Conservation (phyloP, 2,329 filamentous ascomycete genomes). For the Lasiodiplodia sp. region DNA sequence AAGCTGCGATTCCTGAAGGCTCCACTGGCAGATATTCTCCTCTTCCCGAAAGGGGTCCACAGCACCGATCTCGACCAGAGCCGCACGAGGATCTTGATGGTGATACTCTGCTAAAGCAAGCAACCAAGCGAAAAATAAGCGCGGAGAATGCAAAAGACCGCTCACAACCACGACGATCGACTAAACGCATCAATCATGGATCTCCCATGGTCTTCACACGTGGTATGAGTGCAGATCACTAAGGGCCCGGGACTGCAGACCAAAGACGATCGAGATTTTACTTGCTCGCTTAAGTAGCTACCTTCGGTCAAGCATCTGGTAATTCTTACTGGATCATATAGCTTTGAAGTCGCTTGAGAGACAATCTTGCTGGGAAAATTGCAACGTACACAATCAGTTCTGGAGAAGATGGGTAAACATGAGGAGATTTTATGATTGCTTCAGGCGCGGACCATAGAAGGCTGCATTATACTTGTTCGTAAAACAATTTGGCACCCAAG, state of each 20-base stretch:
- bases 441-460: background rate
- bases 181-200: background rate
- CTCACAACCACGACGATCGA: background rate
- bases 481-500: background rate
- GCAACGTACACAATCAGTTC: background rate
- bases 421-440: background rate
- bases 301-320: background rate
- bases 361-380: background rate
- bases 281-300: background rate
- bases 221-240: constrained; percentile 6
- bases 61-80: background rate
- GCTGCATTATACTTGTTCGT: background rate
- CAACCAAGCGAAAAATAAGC: background rate
- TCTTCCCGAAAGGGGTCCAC: background rate
- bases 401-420: background rate
- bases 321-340: background rate
- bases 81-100: background rate
- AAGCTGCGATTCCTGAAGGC: background rate
- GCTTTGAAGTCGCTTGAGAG: background rate
- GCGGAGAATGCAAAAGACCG: background rate
- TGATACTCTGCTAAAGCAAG: background rate
- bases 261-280: no score
- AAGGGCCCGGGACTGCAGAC: background rate
- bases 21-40: background rate
- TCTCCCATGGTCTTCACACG: background rate